Percentiles rank a stretch among this genome's conserved stretches.
These are phyloP conservation scores for Parmelia sp. DNA, from an alignment of 495 filamentous ascomycete genomes.

Conservation along the genomic window DNA sequence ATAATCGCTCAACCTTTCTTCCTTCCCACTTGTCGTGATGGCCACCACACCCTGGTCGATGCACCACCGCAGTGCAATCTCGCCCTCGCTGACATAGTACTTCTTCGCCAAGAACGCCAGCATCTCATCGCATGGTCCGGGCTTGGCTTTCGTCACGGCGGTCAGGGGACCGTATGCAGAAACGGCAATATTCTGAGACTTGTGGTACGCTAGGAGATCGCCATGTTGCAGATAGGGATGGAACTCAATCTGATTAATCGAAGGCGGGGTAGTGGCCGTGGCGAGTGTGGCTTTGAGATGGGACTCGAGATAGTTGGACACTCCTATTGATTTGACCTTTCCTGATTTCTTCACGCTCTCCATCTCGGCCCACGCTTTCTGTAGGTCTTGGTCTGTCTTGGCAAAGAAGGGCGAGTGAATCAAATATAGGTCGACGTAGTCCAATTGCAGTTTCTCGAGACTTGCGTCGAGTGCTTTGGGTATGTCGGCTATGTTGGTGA, in stretches of 20 bases:
- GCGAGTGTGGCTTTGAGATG: conserved; percentile 64
- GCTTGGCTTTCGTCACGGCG: conserved; percentile 55
- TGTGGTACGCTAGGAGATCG: conserved; percentile 57
- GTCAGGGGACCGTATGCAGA: conserved; percentile 64
- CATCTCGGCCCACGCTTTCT: conserved; percentile 68
- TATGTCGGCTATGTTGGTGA: conserved; percentile 54
- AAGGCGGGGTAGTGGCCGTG: conserved; percentile 58
- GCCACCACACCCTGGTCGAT: conserved; percentile 73
- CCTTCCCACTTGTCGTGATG: conserved; percentile 70
- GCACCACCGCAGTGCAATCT: conserved; percentile 69
- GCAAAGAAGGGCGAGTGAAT: conserved; percentile 74
- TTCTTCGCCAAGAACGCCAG: conserved; percentile 60
- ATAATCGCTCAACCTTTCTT: conserved; percentile 62
- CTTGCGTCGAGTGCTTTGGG: conserved; percentile 60
- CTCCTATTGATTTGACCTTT: conserved; percentile 70
- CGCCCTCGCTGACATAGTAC: conserved; percentile 65
- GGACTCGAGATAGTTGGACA: conserved; percentile 68
- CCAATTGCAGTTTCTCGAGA: conserved; percentile 64
- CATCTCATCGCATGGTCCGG: conserved; percentile 61
- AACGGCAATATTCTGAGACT: conserved; percentile 60
- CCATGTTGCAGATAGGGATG: conserved; percentile 81
- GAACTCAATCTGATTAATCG: conserved; percentile 83
- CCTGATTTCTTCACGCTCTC: conserved; percentile 64
- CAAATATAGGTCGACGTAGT: conserved; percentile 80
- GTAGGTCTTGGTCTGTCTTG: conserved; percentile 53